Percentiles rank a stretch among this genome's conserved stretches.
phyloP scores from a whole-genome alignment of 2,329 filamentous ascomycete species.

The Albophoma yamanashiensis region DNA sequence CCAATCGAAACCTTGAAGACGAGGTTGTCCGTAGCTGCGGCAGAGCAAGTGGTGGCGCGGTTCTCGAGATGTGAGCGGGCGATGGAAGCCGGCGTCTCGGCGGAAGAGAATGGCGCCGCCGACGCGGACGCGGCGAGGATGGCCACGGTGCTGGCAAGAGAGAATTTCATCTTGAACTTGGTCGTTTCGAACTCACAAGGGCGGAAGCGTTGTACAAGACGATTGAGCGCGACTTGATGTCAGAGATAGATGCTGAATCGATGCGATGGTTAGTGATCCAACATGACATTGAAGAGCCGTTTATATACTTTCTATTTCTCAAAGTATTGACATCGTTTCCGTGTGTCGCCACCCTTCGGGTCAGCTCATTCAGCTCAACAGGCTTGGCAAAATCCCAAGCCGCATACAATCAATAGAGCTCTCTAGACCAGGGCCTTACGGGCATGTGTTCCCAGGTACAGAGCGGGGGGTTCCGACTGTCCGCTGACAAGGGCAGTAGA shows the following conservation, averaged over 20 bases:
- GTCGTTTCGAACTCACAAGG: neutral
- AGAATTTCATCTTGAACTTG: neutral
- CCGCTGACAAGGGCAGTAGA: neutral
- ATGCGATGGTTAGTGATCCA: neutral
- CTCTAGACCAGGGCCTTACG: no score
- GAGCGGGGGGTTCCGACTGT: neutral
- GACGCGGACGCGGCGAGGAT: neutral
- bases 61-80: neutral
- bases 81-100: neutral
- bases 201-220: neutral
- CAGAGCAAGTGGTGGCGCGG: neutral
- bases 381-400: neutral
- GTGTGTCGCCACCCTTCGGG: neutral
- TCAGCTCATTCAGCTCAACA: neutral
- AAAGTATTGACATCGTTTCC: no score
- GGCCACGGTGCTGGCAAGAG: neutral
- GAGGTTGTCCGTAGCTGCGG: constrained; percentile 7
- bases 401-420: no score
- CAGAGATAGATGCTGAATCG: neutral
- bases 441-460: neutral
- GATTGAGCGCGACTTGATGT: neutral
- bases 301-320: neutral
- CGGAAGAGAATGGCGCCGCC: neutral
- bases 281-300: neutral
- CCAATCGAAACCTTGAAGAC: constrained; percentile 3